Conservation (phyloP, 208 protist genomes). For the Trypanosoma boissoni region DNA sequence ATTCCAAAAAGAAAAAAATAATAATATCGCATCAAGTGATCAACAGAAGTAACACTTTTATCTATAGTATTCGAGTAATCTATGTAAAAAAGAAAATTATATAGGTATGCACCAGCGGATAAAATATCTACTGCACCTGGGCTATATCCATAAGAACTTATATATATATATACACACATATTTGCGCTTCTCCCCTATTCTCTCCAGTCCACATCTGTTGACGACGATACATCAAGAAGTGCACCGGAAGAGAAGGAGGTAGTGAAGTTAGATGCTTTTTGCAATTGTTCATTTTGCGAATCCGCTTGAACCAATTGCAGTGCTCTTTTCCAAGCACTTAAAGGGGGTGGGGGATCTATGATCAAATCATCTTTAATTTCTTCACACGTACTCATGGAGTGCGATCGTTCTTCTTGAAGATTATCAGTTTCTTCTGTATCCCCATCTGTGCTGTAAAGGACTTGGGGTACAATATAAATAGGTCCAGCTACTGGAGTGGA, state of each 20-base stretch:
- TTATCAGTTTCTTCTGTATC: no score
- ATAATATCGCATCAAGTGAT: no score
- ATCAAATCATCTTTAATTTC: not conserved
- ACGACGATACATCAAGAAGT: constrained; percentile 10
- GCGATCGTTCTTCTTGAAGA: no score
- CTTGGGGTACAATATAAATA: constrained; percentile 14
- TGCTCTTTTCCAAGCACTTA: constrained; percentile 14
- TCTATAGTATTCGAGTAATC: not conserved
- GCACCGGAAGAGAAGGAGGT: constrained; percentile 8
- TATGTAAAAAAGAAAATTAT: no score
- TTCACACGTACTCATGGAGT: not conserved
- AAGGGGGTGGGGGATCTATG: not conserved
- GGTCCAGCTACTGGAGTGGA: not conserved
- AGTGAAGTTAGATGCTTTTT: not conserved
- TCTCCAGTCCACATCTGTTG: not conserved
- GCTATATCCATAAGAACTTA: not conserved
- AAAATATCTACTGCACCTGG: no score
- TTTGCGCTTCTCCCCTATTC: not conserved
- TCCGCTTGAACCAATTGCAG: constrained; percentile 16
- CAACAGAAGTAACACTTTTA: no score
- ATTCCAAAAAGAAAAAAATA: no score
- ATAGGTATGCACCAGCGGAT: no score
- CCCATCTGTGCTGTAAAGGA: constrained; percentile 3
- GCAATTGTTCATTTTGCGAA: constrained; percentile 4
- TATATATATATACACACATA: not conserved